phyloP scores from a whole-genome alignment of 2,329 filamentous ascomycete genomes.

The Penicillium aurantiogriseum region DNA sequence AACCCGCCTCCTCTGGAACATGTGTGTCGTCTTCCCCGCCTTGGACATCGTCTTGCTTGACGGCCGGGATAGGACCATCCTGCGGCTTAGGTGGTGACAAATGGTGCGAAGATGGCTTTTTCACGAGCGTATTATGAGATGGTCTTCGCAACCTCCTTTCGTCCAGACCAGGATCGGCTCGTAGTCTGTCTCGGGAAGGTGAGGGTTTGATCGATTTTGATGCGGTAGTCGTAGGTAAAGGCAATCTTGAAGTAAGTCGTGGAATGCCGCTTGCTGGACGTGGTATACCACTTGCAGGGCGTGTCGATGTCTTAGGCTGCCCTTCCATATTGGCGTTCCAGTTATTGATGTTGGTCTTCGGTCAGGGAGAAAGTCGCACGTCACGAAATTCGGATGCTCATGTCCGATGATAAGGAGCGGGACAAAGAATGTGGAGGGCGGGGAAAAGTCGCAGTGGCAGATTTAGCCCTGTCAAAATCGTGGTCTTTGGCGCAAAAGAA shows the following conservation, averaged over 20 bases:
- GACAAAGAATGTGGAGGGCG: slow-evolving; percentile 5
- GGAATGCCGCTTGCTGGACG: slow-evolving; percentile 46
- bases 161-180: slow-evolving; percentile 41
- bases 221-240: slow-evolving; percentile 46
- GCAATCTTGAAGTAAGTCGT: slow-evolving; percentile 53
- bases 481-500: background rate
- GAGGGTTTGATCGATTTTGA: slow-evolving; percentile 47
- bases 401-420: slow-evolving; percentile 1
- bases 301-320: slow-evolving; percentile 29
- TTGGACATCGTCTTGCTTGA: slow-evolving; percentile 23
- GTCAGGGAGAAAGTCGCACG: slow-evolving; percentile 8
- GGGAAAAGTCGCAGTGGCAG: background rate
- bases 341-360: slow-evolving; percentile 4
- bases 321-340: slow-evolving; percentile 33
- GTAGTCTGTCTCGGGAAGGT: slow-evolving; percentile 49
- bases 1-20: slow-evolving; percentile 13
- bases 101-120: slow-evolving; percentile 32
- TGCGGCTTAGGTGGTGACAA: slow-evolving; percentile 26
- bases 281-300: slow-evolving; percentile 45
- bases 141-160: slow-evolving; percentile 39
- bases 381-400: slow-evolving; percentile 5
- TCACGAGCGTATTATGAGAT: slow-evolving; percentile 39
- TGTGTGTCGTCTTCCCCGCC: slow-evolving; percentile 22
- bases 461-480: background rate
- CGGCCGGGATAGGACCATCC: slow-evolving; percentile 9